Percentiles rank a stretch among this genome's conserved stretches.
Evolutionary conservation across 148 eudicot species (phyloP).

Genomic region (Amaranthus hypochondriacus): DNA sequence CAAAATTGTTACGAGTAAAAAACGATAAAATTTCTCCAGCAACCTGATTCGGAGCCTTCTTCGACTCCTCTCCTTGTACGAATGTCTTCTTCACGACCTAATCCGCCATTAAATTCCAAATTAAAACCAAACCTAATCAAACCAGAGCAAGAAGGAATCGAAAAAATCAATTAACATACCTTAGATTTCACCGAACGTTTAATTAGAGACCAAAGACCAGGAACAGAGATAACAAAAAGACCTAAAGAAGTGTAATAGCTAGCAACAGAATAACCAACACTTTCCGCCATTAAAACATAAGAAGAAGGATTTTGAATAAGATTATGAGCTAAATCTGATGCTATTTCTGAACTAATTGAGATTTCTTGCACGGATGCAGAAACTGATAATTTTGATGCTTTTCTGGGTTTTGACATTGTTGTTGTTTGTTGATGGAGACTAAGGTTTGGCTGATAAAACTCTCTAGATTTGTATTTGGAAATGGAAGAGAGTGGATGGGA

Average conservation of each 20-base stretch:
- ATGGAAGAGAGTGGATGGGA: conserved; percentile 19
- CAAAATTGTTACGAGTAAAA: conserved; percentile 87
- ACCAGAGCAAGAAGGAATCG: background rate
- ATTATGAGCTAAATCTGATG: conserved; percentile 16
- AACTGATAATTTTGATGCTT: background rate
- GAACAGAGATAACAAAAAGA: conserved; percentile 91
- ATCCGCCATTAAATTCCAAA: background rate
- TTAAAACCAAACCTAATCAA: background rate
- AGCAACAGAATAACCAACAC: conserved; percentile 63
- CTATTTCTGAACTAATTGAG: background rate
- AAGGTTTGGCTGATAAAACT: conserved; percentile 10
- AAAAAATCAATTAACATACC: conserved; percentile 32
- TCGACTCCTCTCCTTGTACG: conserved; percentile 47
- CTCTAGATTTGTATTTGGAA: conserved; percentile 14
- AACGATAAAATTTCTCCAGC: conserved; percentile 91
- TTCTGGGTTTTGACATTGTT: conserved; percentile 8
- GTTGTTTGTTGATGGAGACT: background rate
- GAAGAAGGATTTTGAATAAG: conserved; percentile 23
- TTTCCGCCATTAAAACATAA: conserved; percentile 40
- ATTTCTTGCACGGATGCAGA: conserved; percentile 16
- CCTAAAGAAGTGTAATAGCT: conserved; percentile 97
- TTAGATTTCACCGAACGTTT: conserved; percentile 99
- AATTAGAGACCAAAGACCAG: conserved; percentile 98
- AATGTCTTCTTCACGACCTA: conserved; percentile 87
- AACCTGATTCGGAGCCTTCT: conserved; percentile 56